Conservation (phyloP, 768 basidiomycete species). For the Lepiota brunneoincarnata region DNA sequence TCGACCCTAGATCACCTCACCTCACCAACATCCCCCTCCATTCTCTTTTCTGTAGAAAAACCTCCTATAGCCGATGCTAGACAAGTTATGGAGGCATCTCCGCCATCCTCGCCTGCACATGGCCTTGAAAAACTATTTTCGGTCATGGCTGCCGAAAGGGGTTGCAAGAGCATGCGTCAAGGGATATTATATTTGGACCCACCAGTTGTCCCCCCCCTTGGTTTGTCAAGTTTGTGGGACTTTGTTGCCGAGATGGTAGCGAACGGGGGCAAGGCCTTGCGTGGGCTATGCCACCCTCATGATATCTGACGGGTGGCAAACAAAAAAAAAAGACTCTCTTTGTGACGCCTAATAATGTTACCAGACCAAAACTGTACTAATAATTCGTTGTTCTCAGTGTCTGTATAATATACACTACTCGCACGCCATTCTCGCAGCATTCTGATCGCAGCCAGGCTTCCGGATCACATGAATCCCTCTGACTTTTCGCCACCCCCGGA, state of each 20-base stretch:
- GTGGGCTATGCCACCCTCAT: not conserved
- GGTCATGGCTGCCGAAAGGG: not conserved
- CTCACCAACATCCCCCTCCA: conserved; percentile 26
- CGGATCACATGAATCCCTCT: too few relatives aligned
- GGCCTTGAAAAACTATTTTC: conserved; percentile 1
- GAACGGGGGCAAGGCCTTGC: not conserved
- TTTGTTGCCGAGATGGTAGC: not conserved
- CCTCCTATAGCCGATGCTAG: not conserved
- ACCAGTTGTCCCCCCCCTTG: not conserved
- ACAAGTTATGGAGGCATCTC: not conserved
- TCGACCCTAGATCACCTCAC: conserved; percentile 34
- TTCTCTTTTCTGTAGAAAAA: conserved; percentile 26
- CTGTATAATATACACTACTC: too few relatives aligned
- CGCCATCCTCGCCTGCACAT: not conserved
- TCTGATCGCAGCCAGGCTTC: too few relatives aligned
- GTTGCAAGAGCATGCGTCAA: not conserved
- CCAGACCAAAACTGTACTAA: too few relatives aligned
- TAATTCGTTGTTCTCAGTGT: too few relatives aligned
- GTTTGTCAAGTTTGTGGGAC: not conserved
- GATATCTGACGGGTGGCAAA: too few relatives aligned
- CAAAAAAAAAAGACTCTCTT: too few relatives aligned
- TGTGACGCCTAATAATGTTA: too few relatives aligned
- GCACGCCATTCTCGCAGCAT: too few relatives aligned
- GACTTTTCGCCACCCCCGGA: not conserved
- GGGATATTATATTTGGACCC: not conserved